Conservation (phyloP, 257 asterid genomes). For the Salvia miltiorrhiza region DNA sequence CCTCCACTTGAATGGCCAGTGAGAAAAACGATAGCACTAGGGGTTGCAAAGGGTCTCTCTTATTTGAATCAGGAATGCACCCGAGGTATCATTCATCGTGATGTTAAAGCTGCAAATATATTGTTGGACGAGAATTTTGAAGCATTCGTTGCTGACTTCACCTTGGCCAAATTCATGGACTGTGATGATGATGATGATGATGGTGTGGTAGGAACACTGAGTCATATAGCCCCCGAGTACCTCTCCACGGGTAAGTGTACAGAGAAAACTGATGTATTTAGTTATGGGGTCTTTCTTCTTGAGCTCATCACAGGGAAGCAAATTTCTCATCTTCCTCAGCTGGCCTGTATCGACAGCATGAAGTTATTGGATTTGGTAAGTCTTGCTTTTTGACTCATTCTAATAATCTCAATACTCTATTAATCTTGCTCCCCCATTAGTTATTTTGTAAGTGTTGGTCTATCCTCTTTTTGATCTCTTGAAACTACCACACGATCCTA, state of each 20-base stretch:
- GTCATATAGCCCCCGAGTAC: conserved; percentile 17
- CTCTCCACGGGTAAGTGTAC: background rate
- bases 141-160: background rate
- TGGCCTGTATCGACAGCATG: background rate
- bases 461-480: too few species aligned
- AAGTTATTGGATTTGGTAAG: background rate
- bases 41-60: conserved; percentile 8
- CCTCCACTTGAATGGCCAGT: background rate
- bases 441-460: too few species aligned
- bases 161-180: background rate
- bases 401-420: background rate
- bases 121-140: conserved; percentile 3
- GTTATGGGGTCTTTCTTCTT: conserved; percentile 21
- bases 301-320: conserved; percentile 1
- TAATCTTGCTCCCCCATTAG: background rate
- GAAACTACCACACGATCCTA: too few species aligned
- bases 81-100: background rate
- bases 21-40: conserved; percentile 1
- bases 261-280: background rate
- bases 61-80: conserved; percentile 3
- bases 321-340: background rate
- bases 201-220: background rate
- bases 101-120: conserved; percentile 8
- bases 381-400: conserved; percentile 6
- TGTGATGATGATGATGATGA: too few species aligned